phyloP scores from a whole-genome alignment of 2,329 filamentous ascomycete species.

The Canariomyces notabilis region DNA sequence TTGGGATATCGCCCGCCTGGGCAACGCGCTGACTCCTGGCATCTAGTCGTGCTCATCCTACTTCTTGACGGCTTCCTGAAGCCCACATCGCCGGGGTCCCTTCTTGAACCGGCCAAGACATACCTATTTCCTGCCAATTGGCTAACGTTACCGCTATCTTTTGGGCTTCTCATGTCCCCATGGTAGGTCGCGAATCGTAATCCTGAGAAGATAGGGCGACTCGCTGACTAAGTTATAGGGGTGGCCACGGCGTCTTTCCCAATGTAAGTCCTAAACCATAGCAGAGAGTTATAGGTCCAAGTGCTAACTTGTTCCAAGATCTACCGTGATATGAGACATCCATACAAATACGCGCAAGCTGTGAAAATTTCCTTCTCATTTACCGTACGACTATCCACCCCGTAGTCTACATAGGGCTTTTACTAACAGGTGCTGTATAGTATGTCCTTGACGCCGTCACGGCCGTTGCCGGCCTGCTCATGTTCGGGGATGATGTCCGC shows the following conservation, averaged over 20 bases:
- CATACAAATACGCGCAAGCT: constrained; percentile 71
- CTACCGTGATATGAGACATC: constrained; percentile 63
- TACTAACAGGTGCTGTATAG: constrained; percentile 33
- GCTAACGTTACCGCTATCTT: constrained; percentile 79
- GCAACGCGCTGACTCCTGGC: background rate
- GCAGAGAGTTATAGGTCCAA: background rate
- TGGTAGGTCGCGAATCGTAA: constrained; percentile 31
- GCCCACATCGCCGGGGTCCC: constrained; percentile 70
- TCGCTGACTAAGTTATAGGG: constrained; percentile 29
- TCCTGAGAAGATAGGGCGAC: background rate
- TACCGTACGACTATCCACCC: constrained; percentile 51
- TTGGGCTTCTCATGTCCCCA: constrained; percentile 81
- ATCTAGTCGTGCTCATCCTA: constrained; percentile 72
- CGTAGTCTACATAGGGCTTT: constrained; percentile 11
- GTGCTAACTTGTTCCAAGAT: constrained; percentile 36
- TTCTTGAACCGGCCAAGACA: constrained; percentile 73
- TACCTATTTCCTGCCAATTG: constrained; percentile 82
- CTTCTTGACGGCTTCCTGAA: constrained; percentile 85
- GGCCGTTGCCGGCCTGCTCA: constrained; percentile 78
- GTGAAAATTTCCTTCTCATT: constrained; percentile 80
- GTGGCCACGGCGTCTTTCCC: constrained; percentile 67
- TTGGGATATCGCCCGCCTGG: no score
- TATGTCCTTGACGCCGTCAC: constrained; percentile 77
- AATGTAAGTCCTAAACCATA: constrained; percentile 48
- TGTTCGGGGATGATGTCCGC: constrained; percentile 87